A percentile compares a stretch with the other conserved stretches of the same genome.
Evolutionary conservation across 1,284 basidiomycete genomes (phyloP).

Genomic region (Leccinum ponderosum): DNA sequence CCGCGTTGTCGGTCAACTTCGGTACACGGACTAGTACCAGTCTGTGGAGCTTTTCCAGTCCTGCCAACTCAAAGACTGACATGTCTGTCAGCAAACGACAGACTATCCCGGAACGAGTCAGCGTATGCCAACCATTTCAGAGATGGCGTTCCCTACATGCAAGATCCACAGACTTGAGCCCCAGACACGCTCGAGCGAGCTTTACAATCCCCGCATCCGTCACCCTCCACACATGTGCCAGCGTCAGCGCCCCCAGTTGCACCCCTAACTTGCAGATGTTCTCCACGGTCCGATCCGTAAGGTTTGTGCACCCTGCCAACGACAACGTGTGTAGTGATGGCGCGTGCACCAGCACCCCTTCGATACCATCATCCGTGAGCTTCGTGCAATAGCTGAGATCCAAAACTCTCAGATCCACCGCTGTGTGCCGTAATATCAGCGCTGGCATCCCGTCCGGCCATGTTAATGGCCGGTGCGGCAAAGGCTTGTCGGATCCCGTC

Average conservation of each 20-base stretch:
- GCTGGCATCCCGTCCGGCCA: slow-evolving; percentile 62
- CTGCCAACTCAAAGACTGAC: slow-evolving; percentile 80
- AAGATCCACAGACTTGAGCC: slow-evolving; percentile 82
- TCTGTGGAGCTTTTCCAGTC: slow-evolving; percentile 71
- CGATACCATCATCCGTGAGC: slow-evolving; percentile 79
- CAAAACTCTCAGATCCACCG: slow-evolving; percentile 73
- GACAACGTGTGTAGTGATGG: slow-evolving; percentile 79
- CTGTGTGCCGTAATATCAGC: slow-evolving; percentile 56
- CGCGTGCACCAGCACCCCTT: slow-evolving; percentile 78
- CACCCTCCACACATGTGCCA: slow-evolving; percentile 78
- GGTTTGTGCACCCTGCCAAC: slow-evolving; percentile 77
- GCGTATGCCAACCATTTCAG: slow-evolving; percentile 1
- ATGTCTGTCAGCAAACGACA: slow-evolving; percentile 85
- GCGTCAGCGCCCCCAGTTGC: slow-evolving; percentile 78
- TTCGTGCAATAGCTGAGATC: slow-evolving; percentile 75
- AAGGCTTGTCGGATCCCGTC: slow-evolving; percentile 41
- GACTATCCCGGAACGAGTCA: slow-evolving; percentile 43
- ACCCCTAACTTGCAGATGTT: slow-evolving; percentile 74
- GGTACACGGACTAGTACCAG: slow-evolving; percentile 80
- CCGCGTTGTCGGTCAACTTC: slow-evolving; percentile 63
- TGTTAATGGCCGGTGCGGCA: slow-evolving; percentile 52
- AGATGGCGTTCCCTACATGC: slow-evolving; percentile 61
- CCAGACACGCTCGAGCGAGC: slow-evolving; percentile 71
- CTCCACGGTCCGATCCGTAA: slow-evolving; percentile 76
- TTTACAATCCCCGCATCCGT: slow-evolving; percentile 80